These are phyloP conservation scores for Inga laurina DNA, from an alignment of 306 rosid genomes.

Conservation along the genomic window DNA sequence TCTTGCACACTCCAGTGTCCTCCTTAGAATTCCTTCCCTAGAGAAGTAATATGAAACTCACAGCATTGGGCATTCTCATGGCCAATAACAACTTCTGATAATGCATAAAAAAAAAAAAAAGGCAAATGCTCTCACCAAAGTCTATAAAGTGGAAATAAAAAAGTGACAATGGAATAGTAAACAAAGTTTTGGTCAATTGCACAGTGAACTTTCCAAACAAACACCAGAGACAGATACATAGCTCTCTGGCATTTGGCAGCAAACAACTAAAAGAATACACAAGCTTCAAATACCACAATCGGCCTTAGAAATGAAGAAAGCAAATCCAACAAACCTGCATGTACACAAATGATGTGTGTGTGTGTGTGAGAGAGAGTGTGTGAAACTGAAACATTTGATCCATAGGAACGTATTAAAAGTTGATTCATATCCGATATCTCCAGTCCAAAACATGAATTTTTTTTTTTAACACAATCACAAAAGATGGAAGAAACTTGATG, in stretches of 20 bases:
- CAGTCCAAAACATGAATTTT: background rate
- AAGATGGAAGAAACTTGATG: background rate
- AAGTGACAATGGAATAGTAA: background rate
- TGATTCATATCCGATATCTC: background rate
- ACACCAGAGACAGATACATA: background rate
- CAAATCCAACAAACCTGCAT: background rate
- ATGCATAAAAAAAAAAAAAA: background rate
- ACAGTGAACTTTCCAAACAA: background rate
- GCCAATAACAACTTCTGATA: background rate
- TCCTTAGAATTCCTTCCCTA: background rate
- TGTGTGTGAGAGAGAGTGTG: background rate
- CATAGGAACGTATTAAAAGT: background rate
- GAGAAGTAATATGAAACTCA: background rate
- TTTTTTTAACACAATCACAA: background rate
- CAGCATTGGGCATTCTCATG: background rate
- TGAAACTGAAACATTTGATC: background rate
- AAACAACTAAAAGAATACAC: background rate
- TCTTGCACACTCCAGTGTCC: background rate
- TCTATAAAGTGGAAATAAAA: background rate
- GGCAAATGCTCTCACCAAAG: background rate
- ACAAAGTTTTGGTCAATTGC: background rate
- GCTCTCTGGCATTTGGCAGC: background rate
- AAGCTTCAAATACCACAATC: background rate
- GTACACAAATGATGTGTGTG: background rate
- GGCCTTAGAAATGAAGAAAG: background rate